phyloP scores from a whole-genome alignment of 345 rosid genomes.

The Iberis pinnata region DNA sequence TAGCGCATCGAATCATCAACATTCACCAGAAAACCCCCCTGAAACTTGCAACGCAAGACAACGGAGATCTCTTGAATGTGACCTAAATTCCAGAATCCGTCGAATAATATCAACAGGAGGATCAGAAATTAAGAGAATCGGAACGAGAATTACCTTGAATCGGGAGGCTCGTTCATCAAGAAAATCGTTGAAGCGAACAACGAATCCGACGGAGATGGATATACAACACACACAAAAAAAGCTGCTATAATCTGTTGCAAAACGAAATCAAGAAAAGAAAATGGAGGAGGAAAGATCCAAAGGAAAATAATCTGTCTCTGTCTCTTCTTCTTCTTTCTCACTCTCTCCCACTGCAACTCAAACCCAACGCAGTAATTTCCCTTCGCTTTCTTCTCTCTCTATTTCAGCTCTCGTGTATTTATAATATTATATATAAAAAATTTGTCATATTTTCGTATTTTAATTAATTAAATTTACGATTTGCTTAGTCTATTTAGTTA shows the following conservation, averaged over 20 bases:
- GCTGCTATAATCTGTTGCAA: neutral
- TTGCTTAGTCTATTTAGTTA: too few species aligned
- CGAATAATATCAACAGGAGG: neutral
- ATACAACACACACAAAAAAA: neutral
- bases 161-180: conserved; percentile 25
- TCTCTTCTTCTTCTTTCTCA: conserved; percentile 3
- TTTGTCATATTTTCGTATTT: too few species aligned
- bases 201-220: conserved; percentile 14
- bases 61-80: conserved; percentile 6
- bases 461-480: too few species aligned
- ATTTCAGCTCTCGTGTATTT: too few species aligned
- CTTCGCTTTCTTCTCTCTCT: conserved; percentile 1
- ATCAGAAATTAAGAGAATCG: neutral
- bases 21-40: conserved; percentile 4
- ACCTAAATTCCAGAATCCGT: conserved; percentile 4
- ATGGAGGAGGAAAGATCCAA: conserved; percentile 3
- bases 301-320: neutral
- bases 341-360: conserved; percentile 25
- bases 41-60: conserved; percentile 27
- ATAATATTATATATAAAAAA: too few species aligned
- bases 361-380: conserved; percentile 22
- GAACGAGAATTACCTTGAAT: conserved; percentile 18
- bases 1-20: neutral
- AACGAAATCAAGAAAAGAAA: neutral
- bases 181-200: neutral